A percentile compares a stretch with the other conserved stretches of the same genome.
Conservation (phyloP, 805 yeast species). For the Zygosaccharomyces bailii region DNA sequence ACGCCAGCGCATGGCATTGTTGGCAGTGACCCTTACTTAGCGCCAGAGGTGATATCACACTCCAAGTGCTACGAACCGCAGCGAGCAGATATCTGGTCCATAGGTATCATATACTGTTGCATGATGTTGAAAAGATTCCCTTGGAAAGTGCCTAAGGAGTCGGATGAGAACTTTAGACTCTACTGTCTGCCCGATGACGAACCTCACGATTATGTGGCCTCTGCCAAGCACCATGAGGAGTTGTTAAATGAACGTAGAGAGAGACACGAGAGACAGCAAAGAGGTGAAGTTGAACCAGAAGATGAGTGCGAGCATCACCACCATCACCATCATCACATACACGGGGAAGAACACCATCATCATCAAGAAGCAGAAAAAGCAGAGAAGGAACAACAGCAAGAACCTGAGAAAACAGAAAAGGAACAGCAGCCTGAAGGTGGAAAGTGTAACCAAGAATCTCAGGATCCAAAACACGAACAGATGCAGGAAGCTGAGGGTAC, state of each 20-base stretch:
- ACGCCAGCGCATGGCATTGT: slow-evolving; percentile 71
- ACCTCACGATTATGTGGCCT: slow-evolving; percentile 69
- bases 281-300: slow-evolving; percentile 18
- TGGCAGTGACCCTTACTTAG: slow-evolving; percentile 83
- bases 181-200: slow-evolving; percentile 66
- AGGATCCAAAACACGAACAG: neutral
- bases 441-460: neutral
- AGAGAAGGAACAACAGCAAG: slow-evolving; percentile 13
- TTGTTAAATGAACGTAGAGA: slow-evolving; percentile 48
- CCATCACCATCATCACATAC: slow-evolving; percentile 2
- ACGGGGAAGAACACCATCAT: neutral
- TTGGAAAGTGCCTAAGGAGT: slow-evolving; percentile 73
- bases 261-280: slow-evolving; percentile 19
- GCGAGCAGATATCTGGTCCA: slow-evolving; percentile 79
- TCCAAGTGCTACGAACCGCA: slow-evolving; percentile 64
- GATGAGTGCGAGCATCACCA: slow-evolving; percentile 11
- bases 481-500: neutral
- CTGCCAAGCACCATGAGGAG: slow-evolving; percentile 69
- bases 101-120: slow-evolving; percentile 81
- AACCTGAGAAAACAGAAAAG: neutral
- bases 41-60: slow-evolving; percentile 68
- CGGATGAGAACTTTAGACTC: slow-evolving; percentile 67
- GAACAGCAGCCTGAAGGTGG: no score
- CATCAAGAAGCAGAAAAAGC: slow-evolving; percentile 3
- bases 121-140: slow-evolving; percentile 84